Evolutionary conservation across 352 stramenopile genomes (phyloP).

Genomic region (Globisporangium viniferum): DNA sequence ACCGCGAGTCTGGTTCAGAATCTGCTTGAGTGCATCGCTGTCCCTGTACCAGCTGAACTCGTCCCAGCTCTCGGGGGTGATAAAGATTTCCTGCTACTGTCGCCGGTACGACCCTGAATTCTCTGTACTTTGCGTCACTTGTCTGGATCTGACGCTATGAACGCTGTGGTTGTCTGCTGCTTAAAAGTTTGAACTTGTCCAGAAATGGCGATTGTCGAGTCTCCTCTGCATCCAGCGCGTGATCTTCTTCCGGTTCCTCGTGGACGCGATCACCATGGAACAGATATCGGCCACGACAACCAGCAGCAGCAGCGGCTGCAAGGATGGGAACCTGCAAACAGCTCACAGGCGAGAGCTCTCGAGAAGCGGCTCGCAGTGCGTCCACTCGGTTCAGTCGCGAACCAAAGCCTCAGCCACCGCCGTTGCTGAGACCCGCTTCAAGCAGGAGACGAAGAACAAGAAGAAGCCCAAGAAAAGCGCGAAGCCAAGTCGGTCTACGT

Average conservation of each 20-base stretch:
- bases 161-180: neutral
- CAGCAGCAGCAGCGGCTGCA: neutral
- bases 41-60: neutral
- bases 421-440: neutral
- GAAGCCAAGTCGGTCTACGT: neutral
- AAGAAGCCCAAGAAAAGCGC: constrained; percentile 1
- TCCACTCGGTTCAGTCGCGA: constrained; percentile 8
- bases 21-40: constrained; percentile 15
- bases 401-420: neutral
- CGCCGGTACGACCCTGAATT: constrained; percentile 30
- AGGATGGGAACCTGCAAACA: neutral
- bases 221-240: constrained; percentile 51
- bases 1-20: constrained; percentile 8
- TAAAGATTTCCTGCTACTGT: constrained; percentile 23
- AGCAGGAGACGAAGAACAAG: neutral
- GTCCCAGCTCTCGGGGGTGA: neutral
- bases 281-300: neutral
- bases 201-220: constrained; percentile 36
- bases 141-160: neutral
- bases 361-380: neutral
- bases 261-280: constrained; percentile 33
- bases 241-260: constrained; percentile 53
- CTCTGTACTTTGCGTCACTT: neutral
- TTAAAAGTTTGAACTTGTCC: constrained; percentile 40
- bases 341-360: neutral